Evolutionary conservation across 2,329 filamentous ascomycete genomes (phyloP).

Genomic region (Talaromyces sp.): DNA sequence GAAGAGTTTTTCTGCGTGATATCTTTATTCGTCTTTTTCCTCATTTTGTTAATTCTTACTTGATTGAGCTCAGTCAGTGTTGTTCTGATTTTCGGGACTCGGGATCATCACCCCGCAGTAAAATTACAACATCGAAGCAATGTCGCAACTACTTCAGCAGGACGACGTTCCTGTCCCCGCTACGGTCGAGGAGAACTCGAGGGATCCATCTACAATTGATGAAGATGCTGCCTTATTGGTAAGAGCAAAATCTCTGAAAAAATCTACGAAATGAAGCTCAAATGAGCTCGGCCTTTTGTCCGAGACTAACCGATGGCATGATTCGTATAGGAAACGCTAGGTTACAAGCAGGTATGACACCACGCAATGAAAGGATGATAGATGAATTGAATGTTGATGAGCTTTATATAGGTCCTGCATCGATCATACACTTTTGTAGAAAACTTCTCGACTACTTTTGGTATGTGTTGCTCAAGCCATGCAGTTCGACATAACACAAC

Average conservation of each 20-base stretch:
- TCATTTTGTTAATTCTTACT: too few species aligned
- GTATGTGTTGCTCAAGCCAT: constrained; percentile 33
- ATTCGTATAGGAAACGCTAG: constrained; percentile 44
- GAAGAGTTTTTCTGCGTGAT: background rate
- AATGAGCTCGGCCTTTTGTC: background rate
- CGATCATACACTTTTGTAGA: constrained; percentile 57
- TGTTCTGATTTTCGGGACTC: background rate
- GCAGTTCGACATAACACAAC: background rate
- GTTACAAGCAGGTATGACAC: constrained; percentile 51
- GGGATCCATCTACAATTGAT: constrained; percentile 14
- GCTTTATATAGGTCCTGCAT: constrained; percentile 50
- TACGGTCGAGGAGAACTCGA: constrained; percentile 12
- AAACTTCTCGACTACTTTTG: constrained; percentile 59
- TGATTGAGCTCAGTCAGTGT: background rate
- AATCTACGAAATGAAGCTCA: background rate
- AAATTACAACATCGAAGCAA: background rate
- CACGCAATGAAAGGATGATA: background rate
- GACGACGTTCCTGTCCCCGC: constrained; percentile 1
- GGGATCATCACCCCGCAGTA: background rate
- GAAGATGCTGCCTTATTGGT: constrained; percentile 20
- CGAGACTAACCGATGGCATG: constrained; percentile 13
- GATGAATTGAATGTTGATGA: background rate
- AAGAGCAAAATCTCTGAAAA: background rate
- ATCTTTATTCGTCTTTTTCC: background rate
- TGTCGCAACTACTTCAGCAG: constrained; percentile 7